These are phyloP conservation scores for Globisporangium middletonii DNA, from an alignment of 352 stramenopile species.

Conservation along the genomic window DNA sequence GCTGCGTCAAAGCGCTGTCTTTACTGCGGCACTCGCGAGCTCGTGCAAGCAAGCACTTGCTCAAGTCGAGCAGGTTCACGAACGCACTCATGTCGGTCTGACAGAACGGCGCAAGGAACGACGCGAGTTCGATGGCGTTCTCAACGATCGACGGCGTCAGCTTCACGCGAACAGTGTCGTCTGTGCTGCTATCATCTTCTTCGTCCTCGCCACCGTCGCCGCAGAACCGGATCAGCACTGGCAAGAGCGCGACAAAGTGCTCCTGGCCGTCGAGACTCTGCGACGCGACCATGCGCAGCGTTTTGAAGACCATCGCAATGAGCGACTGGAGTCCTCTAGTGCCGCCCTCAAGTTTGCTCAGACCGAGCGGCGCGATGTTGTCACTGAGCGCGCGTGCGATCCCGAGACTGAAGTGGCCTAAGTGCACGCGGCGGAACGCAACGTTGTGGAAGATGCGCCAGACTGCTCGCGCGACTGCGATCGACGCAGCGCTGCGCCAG, in stretches of 20 bases:
- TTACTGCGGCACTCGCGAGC: neutral
- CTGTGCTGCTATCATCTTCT: too few species aligned
- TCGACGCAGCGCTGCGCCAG: too few species aligned
- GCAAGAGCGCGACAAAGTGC: neutral
- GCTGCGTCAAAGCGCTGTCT: too few species aligned
- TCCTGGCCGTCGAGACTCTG: neutral
- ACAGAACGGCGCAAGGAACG: neutral
- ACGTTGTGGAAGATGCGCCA: too few species aligned
- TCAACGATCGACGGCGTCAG: conserved; percentile 1
- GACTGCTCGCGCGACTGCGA: too few species aligned
- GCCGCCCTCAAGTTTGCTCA: neutral
- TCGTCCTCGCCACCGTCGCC: too few species aligned
- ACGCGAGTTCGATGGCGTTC: neutral
- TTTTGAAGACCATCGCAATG: neutral
- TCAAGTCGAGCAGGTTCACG: conserved; percentile 1
- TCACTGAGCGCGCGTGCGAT: neutral
- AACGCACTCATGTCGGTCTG: neutral
- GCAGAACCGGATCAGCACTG: neutral
- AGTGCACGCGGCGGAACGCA: too few species aligned
- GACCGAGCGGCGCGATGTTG: neutral
- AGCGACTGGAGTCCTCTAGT: neutral
- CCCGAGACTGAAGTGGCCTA: too few species aligned
- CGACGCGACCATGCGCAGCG: neutral
- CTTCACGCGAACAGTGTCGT: neutral
- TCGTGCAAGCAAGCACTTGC: neutral